A percentile compares a stretch with the other conserved stretches of the same genome.
Evolutionary conservation across 345 rosid genomes (phyloP).

Genomic region (Sisymbrium altissimum): DNA sequence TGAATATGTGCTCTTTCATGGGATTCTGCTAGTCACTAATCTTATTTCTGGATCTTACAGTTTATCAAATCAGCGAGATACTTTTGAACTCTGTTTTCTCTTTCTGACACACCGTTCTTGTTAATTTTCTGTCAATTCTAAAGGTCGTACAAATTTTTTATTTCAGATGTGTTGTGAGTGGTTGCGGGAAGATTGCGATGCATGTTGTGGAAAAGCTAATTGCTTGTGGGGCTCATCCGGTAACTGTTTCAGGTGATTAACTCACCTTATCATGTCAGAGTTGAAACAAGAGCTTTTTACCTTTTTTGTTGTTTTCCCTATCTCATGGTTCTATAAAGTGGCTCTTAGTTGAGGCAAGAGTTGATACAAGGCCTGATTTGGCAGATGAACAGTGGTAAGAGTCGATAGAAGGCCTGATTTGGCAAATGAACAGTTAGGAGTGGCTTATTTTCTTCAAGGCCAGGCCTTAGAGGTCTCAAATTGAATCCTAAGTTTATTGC

Average conservation of each 20-base stretch:
- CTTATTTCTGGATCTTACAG: background rate
- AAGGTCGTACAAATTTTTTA: background rate
- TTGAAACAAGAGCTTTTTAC: background rate
- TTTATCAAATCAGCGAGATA: background rate
- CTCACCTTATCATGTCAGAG: background rate
- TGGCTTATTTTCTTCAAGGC: background rate
- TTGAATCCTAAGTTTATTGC: background rate
- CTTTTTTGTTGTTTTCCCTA: background rate
- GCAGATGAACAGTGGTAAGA: background rate
- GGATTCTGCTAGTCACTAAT: background rate
- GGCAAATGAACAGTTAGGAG: background rate
- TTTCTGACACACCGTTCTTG: background rate
- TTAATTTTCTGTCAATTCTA: background rate
- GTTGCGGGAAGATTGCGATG: conserved; percentile 98
- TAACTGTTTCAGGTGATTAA: conserved; percentile 76
- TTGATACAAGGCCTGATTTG: background rate
- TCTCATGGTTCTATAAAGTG: conserved; percentile 7
- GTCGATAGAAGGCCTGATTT: background rate
- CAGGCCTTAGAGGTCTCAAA: conserved; percentile 6
- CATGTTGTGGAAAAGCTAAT: conserved; percentile 97
- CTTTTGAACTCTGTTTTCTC: background rate
- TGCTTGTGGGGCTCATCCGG: conserved; percentile 91
- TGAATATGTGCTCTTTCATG: background rate
- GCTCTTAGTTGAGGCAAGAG: background rate
- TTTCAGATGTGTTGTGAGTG: conserved; percentile 88